Evolutionary conservation across 495 filamentous ascomycete species (phyloP), one percentile per base, ranked within the genome.

Genomic region (Cercophora samala): DNA sequence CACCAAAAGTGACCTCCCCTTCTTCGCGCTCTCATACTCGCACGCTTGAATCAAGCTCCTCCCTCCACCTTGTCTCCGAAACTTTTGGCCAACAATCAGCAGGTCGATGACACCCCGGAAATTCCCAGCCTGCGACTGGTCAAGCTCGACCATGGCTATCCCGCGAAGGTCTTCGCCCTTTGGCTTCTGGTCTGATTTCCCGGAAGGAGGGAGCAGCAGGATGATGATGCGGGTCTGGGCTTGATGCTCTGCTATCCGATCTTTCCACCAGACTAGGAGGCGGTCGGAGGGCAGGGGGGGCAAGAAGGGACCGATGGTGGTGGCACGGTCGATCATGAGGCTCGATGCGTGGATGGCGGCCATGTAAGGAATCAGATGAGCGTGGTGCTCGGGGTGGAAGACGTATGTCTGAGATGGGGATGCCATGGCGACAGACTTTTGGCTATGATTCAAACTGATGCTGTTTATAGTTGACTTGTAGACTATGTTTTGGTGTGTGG

Each of bases 261-360:
- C 75, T 66, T 70, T 77, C 78, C 78, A 80, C 74, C 74, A 78
- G 1, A 70, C 64, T 46, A 80, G 68, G 29, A 80, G 75, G 65
- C 77, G 79, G 52, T 76, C 76, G 73, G 74, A 74, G 61, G 69
- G 74, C 54, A 79, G 65, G 0, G 78, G 78, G 15, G 75, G 76
- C 19, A 79, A 66, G 55, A 80, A 80, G 4, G 77, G 76, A 25
- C 77, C 77, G 59, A 76, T 25, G 58, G 23, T 17, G 17, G 60
- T 69, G 70, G 76, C 77, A 51, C 70, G 68, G 68, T 80, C 77
- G 37, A 70, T 66, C 8, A 71, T 73, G 67, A 80, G 79, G 66
- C 78, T 78, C 0, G 73, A 73, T 18, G 76, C 77, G 64, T 80
- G 76, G 21, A 80, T 69, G 23, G 76, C 77, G 26, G 78, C 78